A percentile compares a stretch with the other conserved stretches of the same genome.
phyloP scores from a whole-genome alignment of 2,329 filamentous ascomycete genomes.

The Penicillium griseofulvum region DNA sequence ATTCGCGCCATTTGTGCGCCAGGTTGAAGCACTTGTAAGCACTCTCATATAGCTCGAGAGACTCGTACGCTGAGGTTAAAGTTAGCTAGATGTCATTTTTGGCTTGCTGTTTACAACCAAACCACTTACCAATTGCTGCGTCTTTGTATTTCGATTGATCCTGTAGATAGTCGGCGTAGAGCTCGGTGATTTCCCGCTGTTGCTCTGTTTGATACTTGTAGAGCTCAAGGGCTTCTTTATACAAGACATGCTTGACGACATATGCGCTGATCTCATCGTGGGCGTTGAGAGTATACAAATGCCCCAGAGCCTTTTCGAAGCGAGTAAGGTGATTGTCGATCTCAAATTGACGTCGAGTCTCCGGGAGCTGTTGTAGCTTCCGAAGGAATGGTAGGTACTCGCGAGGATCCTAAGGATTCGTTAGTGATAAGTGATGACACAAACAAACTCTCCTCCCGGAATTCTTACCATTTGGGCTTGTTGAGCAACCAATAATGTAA shows the following conservation, averaged over 20 bases:
- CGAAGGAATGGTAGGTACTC: conserved; percentile 96
- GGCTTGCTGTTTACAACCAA: neutral
- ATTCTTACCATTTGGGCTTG: conserved; percentile 73
- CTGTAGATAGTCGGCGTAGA: conserved; percentile 78
- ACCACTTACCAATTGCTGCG: conserved; percentile 64
- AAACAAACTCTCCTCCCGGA: neutral
- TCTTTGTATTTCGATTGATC: conserved; percentile 75
- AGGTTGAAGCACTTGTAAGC: conserved; percentile 82
- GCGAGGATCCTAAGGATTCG: conserved; percentile 65
- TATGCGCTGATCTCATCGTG: conserved; percentile 80
- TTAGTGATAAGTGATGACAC: conserved; percentile 8
- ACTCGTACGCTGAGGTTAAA: conserved; percentile 68
- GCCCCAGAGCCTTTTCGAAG: conserved; percentile 70
- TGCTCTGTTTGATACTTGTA: conserved; percentile 77
- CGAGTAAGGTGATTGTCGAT: conserved; percentile 87
- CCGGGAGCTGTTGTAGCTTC: conserved; percentile 71
- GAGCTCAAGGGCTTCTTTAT: conserved; percentile 71
- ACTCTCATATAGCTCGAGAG: conserved; percentile 67
- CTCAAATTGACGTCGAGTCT: conserved; percentile 69
- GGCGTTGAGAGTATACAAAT: conserved; percentile 69
- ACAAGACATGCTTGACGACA: conserved; percentile 73
- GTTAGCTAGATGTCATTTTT: conserved; percentile 3
- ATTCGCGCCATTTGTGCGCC: conserved; percentile 87
- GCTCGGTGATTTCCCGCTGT: conserved; percentile 65
- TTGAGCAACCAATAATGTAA: conserved; percentile 87